Evolutionary conservation across 331 rosid species (phyloP).

Genomic region (Quercus tomentella): DNA sequence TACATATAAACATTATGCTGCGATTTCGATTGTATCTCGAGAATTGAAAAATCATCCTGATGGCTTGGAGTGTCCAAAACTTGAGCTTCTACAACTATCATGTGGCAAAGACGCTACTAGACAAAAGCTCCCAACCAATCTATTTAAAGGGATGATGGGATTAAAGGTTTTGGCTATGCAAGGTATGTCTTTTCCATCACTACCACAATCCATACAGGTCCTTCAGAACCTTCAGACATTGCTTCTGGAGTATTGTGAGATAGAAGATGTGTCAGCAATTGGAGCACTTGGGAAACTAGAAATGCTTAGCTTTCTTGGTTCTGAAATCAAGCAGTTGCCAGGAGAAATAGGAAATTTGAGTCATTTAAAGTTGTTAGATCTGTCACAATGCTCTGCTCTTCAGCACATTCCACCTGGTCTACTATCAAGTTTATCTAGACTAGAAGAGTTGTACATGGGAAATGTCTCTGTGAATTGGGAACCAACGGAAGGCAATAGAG

Average conservation of each 20-base stretch:
- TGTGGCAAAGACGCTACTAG: too few species aligned
- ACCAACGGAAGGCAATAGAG: not conserved
- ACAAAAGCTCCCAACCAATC: not conserved
- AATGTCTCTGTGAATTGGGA: not conserved
- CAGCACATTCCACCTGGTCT: slow-evolving; percentile 1
- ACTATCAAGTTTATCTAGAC: not conserved
- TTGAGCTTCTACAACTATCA: slow-evolving; percentile 5
- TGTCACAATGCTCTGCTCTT: slow-evolving; percentile 2
- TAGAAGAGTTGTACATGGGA: slow-evolving; percentile 36
- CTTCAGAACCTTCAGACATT: slow-evolving; percentile 8
- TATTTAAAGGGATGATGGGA: not conserved
- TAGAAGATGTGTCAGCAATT: slow-evolving; percentile 3
- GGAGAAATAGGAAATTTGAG: slow-evolving; percentile 13
- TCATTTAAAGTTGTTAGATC: slow-evolving; percentile 20
- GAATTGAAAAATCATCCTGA: not conserved
- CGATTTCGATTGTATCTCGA: not conserved
- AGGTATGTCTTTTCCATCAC: not conserved
- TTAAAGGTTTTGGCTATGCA: slow-evolving; percentile 22
- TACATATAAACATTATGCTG: not conserved
- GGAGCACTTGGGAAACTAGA: slow-evolving; percentile 16
- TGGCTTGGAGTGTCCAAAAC: slow-evolving; percentile 1
- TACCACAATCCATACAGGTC: not conserved
- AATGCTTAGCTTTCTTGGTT: slow-evolving; percentile 18
- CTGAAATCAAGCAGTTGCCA: slow-evolving; percentile 5
- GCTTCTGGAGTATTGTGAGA: slow-evolving; percentile 11